Conservation (phyloP, 139 green algal genomes). For the Tetradesmus obliquus region DNA sequence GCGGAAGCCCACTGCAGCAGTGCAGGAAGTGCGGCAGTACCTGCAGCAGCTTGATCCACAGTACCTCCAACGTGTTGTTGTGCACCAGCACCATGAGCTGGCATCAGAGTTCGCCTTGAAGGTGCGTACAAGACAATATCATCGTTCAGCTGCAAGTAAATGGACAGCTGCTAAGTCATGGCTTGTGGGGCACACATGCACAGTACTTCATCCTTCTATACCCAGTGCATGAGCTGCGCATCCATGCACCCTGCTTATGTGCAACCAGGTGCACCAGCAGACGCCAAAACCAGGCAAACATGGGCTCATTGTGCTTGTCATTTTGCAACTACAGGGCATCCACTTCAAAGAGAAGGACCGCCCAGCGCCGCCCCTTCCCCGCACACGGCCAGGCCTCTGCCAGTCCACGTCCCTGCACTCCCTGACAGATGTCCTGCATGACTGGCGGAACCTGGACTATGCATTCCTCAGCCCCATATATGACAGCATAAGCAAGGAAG, state of each 20-base stretch:
- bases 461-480: constrained; percentile 71
- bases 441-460: constrained; percentile 57
- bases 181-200: too few species aligned
- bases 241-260: neutral
- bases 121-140: neutral
- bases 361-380: neutral
- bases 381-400: neutral
- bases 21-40: constrained; percentile 32
- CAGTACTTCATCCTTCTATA: too few species aligned
- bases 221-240: too few species aligned
- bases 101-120: constrained; percentile 30
- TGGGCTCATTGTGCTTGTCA: neutral
- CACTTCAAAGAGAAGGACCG: constrained; percentile 51
- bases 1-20: constrained; percentile 47
- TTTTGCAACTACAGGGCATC: constrained; percentile 43
- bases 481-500: constrained; percentile 68
- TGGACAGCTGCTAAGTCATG: too few species aligned
- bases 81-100: constrained; percentile 55
- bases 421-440: neutral
- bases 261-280: neutral
- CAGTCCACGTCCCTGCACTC: constrained; percentile 56
- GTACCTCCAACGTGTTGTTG: neutral
- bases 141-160: too few species aligned
- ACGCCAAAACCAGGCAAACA: too few species aligned
- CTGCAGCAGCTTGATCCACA: constrained; percentile 37